phyloP scores from a whole-genome alignment of 768 basidiomycete genomes.

The Lactifluus rugatus region DNA sequence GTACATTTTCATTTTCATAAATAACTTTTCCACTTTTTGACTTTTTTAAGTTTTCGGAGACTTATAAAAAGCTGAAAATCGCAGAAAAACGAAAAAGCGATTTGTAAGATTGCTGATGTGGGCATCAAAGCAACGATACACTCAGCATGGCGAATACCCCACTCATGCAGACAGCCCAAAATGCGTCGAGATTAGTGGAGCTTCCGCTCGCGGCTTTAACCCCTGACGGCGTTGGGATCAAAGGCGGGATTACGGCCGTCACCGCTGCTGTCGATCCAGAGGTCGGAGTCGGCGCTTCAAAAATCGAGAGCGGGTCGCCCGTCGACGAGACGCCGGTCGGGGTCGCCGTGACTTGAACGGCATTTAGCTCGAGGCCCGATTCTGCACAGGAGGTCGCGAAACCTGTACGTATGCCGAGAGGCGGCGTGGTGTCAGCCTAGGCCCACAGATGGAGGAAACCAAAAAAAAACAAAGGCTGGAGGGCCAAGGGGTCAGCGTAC shows the following conservation, averaged over 20 bases:
- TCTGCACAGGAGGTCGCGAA: not conserved
- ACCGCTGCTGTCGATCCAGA: not conserved
- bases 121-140: not conserved
- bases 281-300: not conserved
- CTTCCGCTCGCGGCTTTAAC: not conserved
- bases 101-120: too few species aligned
- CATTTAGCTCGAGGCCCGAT: not conserved
- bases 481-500: not conserved
- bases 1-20: too few species aligned
- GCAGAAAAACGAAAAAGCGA: too few species aligned
- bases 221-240: not conserved
- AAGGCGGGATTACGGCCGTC: not conserved
- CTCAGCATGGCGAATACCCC: not conserved
- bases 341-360: not conserved
- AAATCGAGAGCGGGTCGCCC: not conserved
- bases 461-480: too few species aligned
- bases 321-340: not conserved
- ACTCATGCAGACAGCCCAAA: not conserved
- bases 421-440: not conserved
- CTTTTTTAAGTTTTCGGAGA: too few species aligned
- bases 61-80: too few species aligned
- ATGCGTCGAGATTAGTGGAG: not conserved
- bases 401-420: not conserved
- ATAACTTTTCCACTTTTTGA: too few species aligned
- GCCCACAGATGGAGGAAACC: not conserved